phyloP scores from a whole-genome alignment of 768 basidiomycete species.

The Gyrodon lividus region DNA sequence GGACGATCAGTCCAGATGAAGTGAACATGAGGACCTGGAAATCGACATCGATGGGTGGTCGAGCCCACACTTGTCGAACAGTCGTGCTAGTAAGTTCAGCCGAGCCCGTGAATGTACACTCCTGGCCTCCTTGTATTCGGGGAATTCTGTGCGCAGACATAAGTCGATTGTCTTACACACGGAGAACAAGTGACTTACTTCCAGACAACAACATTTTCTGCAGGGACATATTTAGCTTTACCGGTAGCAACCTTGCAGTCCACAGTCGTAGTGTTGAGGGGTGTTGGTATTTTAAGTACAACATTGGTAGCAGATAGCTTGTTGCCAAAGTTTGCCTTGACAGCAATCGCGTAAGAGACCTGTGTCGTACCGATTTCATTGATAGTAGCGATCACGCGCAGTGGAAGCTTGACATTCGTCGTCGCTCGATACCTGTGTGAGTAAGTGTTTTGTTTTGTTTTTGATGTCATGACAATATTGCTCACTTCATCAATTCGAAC shows the following conservation, averaged over 20 bases:
- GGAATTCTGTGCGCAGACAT: constrained; percentile 64
- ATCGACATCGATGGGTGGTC: constrained; percentile 97
- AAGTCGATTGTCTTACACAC: constrained; percentile 4
- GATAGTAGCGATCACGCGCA: constrained; percentile 86
- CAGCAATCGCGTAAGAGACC: constrained; percentile 85
- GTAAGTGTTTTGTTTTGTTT: background rate
- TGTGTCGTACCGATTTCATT: constrained; percentile 90
- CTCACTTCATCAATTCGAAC: constrained; percentile 95
- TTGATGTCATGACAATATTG: constrained; percentile 6
- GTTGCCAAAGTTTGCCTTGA: constrained; percentile 86
- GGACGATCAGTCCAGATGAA: constrained; percentile 90
- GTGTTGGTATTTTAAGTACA: constrained; percentile 92
- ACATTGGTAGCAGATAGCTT: constrained; percentile 94
- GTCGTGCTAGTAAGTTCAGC: constrained; percentile 88
- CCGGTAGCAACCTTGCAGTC: constrained; percentile 90
- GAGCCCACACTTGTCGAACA: constrained; percentile 92
- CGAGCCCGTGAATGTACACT: constrained; percentile 79
- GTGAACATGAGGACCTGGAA: constrained; percentile 99
- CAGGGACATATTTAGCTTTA: constrained; percentile 97
- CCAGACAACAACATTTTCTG: constrained; percentile 96
- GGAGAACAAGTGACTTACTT: constrained; percentile 61
- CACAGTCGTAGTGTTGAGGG: constrained; percentile 88
- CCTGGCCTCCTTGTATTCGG: constrained; percentile 88
- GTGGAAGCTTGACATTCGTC: constrained; percentile 91
- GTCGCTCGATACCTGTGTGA: constrained; percentile 85